These are phyloP conservation scores for Magnaporthales sp. DNA, from an alignment of 2,329 filamentous ascomycete species.

Conservation along the genomic window DNA sequence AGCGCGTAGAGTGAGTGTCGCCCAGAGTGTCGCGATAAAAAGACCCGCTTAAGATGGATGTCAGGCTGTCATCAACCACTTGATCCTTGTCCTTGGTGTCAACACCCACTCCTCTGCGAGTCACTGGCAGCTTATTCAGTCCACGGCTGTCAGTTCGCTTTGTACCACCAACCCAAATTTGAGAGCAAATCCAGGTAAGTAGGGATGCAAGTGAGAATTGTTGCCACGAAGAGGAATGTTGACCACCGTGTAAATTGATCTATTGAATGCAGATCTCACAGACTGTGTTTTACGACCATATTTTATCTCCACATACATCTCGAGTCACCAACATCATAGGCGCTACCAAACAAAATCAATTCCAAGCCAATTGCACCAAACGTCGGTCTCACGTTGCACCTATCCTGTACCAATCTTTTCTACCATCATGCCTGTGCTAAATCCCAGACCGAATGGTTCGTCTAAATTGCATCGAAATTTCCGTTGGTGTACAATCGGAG, in stretches of 20 bases:
- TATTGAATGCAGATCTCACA: too few species aligned
- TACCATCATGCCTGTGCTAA: background rate
- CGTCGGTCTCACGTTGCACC: background rate
- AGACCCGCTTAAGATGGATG: background rate
- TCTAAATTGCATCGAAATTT: background rate
- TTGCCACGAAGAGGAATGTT: too few species aligned
- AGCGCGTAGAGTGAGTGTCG: too few species aligned
- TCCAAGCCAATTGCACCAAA: too few species aligned
- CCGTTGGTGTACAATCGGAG: background rate
- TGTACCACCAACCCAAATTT: background rate
- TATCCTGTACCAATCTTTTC: background rate
- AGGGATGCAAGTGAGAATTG: background rate
- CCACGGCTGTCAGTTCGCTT: background rate
- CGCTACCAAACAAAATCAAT: too few species aligned
- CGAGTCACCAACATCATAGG: too few species aligned
- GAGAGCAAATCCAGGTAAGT: background rate
- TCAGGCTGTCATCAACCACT: background rate
- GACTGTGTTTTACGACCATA: too few species aligned
- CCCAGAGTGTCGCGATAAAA: background rate
- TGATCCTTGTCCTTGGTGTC: background rate
- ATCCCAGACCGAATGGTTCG: background rate
- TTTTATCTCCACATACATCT: too few species aligned
- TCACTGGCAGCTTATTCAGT: background rate
- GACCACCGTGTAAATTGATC: too few species aligned
- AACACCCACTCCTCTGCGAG: background rate